A percentile compares a stretch with the other conserved stretches of the same genome.
phyloP scores from a whole-genome alignment of 2,329 filamentous ascomycete species.

The Kalaharituber pfeilii region DNA sequence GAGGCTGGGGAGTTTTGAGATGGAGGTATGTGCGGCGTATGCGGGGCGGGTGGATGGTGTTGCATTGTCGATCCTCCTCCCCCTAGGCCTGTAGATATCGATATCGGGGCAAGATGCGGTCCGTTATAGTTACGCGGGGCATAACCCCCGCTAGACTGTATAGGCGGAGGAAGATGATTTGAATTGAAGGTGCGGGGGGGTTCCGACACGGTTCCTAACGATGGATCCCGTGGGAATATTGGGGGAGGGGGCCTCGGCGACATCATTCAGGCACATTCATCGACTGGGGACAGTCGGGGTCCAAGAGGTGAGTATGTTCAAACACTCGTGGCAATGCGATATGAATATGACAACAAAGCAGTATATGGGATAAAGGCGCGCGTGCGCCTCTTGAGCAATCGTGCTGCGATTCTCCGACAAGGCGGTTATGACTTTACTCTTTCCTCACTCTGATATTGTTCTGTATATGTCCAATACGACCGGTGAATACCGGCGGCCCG shows the following conservation, averaged over 20 bases:
- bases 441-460: no score
- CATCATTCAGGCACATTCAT: slow-evolving; percentile 20
- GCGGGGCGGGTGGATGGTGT: slow-evolving; percentile 1
- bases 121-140: slow-evolving; percentile 12
- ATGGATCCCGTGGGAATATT: slow-evolving; percentile 16
- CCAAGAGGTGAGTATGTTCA: background rate
- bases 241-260: slow-evolving; percentile 19
- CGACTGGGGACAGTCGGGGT: background rate
- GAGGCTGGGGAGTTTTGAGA: slow-evolving; percentile 9
- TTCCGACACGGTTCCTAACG: slow-evolving; percentile 14
- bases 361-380: background rate
- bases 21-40: slow-evolving; percentile 7
- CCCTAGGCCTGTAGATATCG: slow-evolving; percentile 8
- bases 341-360: background rate
- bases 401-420: background rate
- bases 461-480: no score
- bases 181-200: slow-evolving; percentile 12
- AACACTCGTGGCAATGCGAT: background rate
- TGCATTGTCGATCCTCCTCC: slow-evolving; percentile 13
- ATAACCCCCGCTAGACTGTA: slow-evolving; percentile 10
- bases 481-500: no score
- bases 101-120: slow-evolving; percentile 13
- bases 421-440: background rate
- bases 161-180: slow-evolving; percentile 16
- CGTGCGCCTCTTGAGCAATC: background rate